Evolutionary conservation across 176 grass and related monocot species (phyloP).

Genomic region (Thalia dealbata): DNA sequence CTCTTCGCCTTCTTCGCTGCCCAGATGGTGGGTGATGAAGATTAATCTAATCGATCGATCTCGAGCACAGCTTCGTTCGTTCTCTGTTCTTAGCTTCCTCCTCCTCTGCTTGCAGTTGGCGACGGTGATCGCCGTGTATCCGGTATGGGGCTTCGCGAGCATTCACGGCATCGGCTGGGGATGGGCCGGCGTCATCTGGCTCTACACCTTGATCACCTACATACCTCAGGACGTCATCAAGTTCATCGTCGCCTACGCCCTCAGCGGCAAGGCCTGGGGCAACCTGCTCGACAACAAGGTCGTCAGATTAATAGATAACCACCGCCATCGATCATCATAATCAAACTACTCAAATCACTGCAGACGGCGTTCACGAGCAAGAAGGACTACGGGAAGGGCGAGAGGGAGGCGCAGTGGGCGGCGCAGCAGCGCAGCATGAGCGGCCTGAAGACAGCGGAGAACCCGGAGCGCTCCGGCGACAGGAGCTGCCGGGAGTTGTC

Average conservation of each 20-base stretch:
- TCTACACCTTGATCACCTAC: conserved; percentile 83
- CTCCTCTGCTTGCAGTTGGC: conserved; percentile 28
- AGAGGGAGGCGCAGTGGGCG: conserved; percentile 94
- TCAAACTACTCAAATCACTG: not conserved
- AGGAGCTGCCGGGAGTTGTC: conserved; percentile 65
- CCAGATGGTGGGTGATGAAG: conserved; percentile 35
- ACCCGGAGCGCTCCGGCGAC: conserved; percentile 36
- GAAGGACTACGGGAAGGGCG: conserved; percentile 67
- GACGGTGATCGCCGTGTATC: conserved; percentile 76
- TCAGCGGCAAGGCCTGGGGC: conserved; percentile 77
- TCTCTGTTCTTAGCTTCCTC: not conserved
- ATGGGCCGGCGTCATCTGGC: conserved; percentile 77
- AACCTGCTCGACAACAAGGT: conserved; percentile 71
- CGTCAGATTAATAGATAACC: not conserved
- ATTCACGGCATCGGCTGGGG: conserved; percentile 88
- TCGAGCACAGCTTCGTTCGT: not conserved
- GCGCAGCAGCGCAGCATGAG: conserved; percentile 69
- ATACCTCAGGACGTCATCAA: conserved; percentile 85
- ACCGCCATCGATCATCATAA: not conserved
- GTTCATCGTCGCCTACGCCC: conserved; percentile 78
- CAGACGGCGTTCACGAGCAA: conserved; percentile 68
- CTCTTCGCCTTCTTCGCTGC: conserved; percentile 29
- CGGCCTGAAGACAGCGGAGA: conserved; percentile 35
- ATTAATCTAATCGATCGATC: not conserved
- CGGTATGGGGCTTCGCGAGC: conserved; percentile 69